phyloP scores from a whole-genome alignment of 2,329 filamentous ascomycete species.

The Sporothrix sp. region DNA sequence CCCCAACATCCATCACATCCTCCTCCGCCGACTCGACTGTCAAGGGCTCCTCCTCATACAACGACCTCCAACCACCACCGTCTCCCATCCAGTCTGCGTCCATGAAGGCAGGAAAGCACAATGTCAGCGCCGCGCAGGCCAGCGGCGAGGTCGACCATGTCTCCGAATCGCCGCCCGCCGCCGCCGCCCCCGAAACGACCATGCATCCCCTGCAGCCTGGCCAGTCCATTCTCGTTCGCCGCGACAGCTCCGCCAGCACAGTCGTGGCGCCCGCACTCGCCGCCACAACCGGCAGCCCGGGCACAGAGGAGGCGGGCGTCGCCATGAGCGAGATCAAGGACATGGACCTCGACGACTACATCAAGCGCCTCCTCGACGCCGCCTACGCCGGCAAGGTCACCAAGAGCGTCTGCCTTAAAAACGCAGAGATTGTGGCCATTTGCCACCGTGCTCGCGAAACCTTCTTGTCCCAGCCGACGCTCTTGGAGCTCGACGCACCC shows the following conservation, averaged over 20 bases:
- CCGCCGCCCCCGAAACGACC: slow-evolving; percentile 40
- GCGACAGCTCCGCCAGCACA: slow-evolving; percentile 60
- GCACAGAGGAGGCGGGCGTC: slow-evolving; percentile 37
- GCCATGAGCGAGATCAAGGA: slow-evolving; percentile 86
- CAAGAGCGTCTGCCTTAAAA: slow-evolving; percentile 94
- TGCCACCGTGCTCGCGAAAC: slow-evolving; percentile 83
- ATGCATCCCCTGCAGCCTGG: slow-evolving; percentile 59
- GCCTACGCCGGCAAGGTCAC: slow-evolving; percentile 95
- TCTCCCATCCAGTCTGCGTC: slow-evolving; percentile 75
- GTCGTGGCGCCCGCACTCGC: slow-evolving; percentile 33
- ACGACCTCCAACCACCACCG: slow-evolving; percentile 58
- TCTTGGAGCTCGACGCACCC: slow-evolving; percentile 84
- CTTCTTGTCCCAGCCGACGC: slow-evolving; percentile 81
- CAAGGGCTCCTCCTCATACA: slow-evolving; percentile 33
- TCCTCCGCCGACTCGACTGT: slow-evolving; percentile 33
- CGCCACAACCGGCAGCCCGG: not conserved
- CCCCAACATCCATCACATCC: slow-evolving; percentile 31
- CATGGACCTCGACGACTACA: slow-evolving; percentile 94
- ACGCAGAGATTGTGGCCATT: slow-evolving; percentile 91
- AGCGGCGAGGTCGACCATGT: slow-evolving; percentile 90
- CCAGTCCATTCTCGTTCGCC: slow-evolving; percentile 82
- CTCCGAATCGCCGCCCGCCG: slow-evolving; percentile 77
- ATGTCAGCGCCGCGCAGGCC: slow-evolving; percentile 70
- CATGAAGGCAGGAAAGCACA: slow-evolving; percentile 62
- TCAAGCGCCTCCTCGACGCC: slow-evolving; percentile 84